These are phyloP conservation scores for Pleurotus cornucopiae DNA, from an alignment of 768 basidiomycete genomes.

Conservation along the genomic window DNA sequence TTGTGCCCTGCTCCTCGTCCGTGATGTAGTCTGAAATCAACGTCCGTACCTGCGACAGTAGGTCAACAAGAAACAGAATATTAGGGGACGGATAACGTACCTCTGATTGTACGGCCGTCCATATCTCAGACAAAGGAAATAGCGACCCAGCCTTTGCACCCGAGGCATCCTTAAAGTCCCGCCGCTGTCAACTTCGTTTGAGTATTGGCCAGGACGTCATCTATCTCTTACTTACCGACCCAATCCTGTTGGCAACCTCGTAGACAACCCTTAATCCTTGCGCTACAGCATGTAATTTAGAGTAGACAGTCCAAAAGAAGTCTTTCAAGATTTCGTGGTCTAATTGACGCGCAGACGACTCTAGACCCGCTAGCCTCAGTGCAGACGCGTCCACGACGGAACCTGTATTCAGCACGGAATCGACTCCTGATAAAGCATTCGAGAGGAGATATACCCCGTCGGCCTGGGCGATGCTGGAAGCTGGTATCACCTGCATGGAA, in stretches of 20 bases:
- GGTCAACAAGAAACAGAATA: no score
- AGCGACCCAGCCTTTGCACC: conserved; percentile 71
- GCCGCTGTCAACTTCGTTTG: conserved; percentile 47
- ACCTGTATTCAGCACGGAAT: conserved; percentile 19
- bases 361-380: conserved; percentile 68
- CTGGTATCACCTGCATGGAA: conserved; percentile 23
- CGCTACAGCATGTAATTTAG: conserved; percentile 89
- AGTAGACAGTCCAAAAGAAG: conserved; percentile 96
- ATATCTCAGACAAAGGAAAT: conserved; percentile 84
- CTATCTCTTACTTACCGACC: conserved; percentile 61
- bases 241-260: conserved; percentile 88
- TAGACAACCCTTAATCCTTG: conserved; percentile 88
- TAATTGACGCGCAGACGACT: conserved; percentile 62
- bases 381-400: conserved; percentile 42
- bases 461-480: conserved; percentile 32
- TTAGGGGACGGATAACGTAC: conserved; percentile 33
- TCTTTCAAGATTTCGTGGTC: conserved; percentile 88
- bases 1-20: conserved; percentile 82
- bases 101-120: conserved; percentile 87
- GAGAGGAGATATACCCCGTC: conserved; percentile 54
- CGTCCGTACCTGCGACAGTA: conserved; percentile 60
- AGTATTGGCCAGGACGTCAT: not conserved
- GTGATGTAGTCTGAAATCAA: conserved; percentile 86
- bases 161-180: conserved; percentile 87
- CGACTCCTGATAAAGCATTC: conserved; percentile 18